Evolutionary conservation across 805 yeast species (phyloP), one percentile per base, ranked within the genome.

Genomic region (Hanseniaspora lachancei): DNA sequence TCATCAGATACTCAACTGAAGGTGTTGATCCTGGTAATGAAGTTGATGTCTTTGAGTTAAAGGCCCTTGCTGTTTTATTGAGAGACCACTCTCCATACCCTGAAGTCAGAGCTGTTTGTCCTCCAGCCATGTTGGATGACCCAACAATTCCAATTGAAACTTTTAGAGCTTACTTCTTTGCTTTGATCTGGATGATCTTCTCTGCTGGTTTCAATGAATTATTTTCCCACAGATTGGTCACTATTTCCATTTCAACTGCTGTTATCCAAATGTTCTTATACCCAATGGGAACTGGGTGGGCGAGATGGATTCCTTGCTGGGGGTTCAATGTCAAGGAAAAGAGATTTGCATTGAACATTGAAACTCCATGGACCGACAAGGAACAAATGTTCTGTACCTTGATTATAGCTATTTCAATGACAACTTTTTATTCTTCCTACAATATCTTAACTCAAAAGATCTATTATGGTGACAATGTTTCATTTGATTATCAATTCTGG

Each of bases 341-440:
- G 32, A 69, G 72, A 59, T 62, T 66, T 57, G 70, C 73, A 8
- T 64, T 81, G 54, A 79, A 79, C 63, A 83, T 82, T 2, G 84
- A 86, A 12, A 48, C 49, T 6, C 82, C 83, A 13, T 82, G 84
- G 82, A 69, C 73, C 32, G 70, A 66, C 59, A 81, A 81, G 62
- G 86, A 81, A 62, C 87, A 82, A 64, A 79, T 80, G 81, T 72
- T 82, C 57, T 71, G 82, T 1, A 77, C 86, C 60, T 59, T 73
- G 38, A 65, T 72, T 54, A 69, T 70, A 55, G 62, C 72, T 29
- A 73, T 73, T 23, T 69, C 72, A n/a, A 64, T 65, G 39, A 66
- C 68, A 20, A 62, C 63, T 24, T 64, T 69, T 51, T 69, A 70
- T 49, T 72, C 70, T 36, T 67, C 67, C 49, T 65, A 64, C 38